Percentiles rank a stretch among this genome's conserved stretches.
Conservation (phyloP, 2,329 filamentous ascomycete genomes). For the Fusarium hostae region DNA sequence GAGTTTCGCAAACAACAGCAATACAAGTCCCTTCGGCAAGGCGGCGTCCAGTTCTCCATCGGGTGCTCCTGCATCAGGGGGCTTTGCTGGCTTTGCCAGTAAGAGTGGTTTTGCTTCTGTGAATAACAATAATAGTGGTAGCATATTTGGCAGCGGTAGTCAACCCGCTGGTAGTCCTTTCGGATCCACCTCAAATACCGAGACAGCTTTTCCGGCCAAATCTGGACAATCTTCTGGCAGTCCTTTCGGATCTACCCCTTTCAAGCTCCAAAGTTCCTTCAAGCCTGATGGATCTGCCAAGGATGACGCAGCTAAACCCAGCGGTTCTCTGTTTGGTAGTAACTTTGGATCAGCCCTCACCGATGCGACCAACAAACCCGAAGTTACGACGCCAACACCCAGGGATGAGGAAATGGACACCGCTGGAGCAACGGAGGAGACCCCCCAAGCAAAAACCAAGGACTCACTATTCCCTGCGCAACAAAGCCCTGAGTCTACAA, state of each 20-base stretch:
- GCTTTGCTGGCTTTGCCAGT: conserved; percentile 65
- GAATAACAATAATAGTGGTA: conserved; percentile 49
- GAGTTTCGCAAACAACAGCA: conserved; percentile 50
- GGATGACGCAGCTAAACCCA: conserved; percentile 66
- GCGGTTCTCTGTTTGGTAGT: conserved; percentile 66
- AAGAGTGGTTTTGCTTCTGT: conserved; percentile 67
- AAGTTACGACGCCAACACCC: conserved; percentile 47
- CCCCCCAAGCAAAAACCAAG: conserved; percentile 52
- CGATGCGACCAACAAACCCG: conserved; percentile 55
- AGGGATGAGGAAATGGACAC: conserved; percentile 67
- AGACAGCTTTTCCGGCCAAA: conserved; percentile 45
- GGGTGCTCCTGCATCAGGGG: conserved; percentile 52
- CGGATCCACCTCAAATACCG: conserved; percentile 39
- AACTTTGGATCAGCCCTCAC: conserved; percentile 69
- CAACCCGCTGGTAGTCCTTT: conserved; percentile 51
- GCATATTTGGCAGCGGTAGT: conserved; percentile 51
- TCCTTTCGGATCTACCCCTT: conserved; percentile 64
- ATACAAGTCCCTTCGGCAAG: conserved; percentile 54
- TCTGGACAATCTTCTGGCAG: conserved; percentile 46
- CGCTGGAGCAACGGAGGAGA: conserved; percentile 48
- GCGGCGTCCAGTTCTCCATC: conserved; percentile 44
- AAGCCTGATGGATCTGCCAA: conserved; percentile 70
- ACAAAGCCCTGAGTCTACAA: conserved; percentile 53
- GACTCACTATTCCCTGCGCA: conserved; percentile 45
- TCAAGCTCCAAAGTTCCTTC: conserved; percentile 76